Evolutionary conservation across 2,329 filamentous ascomycete species (phyloP).

Genomic region (Fusarium devonianum): DNA sequence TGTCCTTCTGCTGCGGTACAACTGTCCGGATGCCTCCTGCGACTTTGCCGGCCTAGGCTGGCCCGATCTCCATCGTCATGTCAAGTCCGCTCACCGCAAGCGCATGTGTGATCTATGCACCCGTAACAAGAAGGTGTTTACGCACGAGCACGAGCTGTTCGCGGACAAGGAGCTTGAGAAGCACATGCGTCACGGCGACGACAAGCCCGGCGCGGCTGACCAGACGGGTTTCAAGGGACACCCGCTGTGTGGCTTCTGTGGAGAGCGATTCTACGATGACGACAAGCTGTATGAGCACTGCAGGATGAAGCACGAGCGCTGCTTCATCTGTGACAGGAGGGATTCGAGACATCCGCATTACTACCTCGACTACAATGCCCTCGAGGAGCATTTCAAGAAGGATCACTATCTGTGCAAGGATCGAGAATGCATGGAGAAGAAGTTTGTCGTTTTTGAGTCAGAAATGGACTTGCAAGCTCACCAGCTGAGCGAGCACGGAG

Average conservation of each 20-base stretch:
- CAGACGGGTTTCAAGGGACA: constrained; percentile 97
- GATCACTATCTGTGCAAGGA: constrained; percentile 89
- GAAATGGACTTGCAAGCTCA: constrained; percentile 96
- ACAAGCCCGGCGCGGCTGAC: constrained; percentile 85
- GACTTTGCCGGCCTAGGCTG: constrained; percentile 79
- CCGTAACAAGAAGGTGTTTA: constrained; percentile 96
- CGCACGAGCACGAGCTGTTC: constrained; percentile 95
- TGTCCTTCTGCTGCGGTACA: constrained; percentile 86
- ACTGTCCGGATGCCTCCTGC: constrained; percentile 85
- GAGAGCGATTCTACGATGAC: constrained; percentile 90
- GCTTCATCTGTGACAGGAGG: constrained; percentile 86
- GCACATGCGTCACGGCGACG: constrained; percentile 91
- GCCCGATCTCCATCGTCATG: constrained; percentile 73
- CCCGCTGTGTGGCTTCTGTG: constrained; percentile 92
- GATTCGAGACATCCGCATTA: constrained; percentile 82
- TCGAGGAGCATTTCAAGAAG: constrained; percentile 85
- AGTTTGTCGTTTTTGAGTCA: constrained; percentile 95
- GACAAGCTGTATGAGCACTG: constrained; percentile 96
- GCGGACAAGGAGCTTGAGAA: constrained; percentile 79
- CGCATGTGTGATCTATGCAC: constrained; percentile 92
- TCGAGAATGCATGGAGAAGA: constrained; percentile 90
- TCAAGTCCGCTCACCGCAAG: constrained; percentile 81
- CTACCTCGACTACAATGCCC: constrained; percentile 84
- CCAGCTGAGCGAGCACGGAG: constrained; percentile 83
- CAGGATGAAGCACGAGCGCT: constrained; percentile 90